phyloP scores from a whole-genome alignment of 2,329 filamentous ascomycete species.

The Aspergillus niger region DNA sequence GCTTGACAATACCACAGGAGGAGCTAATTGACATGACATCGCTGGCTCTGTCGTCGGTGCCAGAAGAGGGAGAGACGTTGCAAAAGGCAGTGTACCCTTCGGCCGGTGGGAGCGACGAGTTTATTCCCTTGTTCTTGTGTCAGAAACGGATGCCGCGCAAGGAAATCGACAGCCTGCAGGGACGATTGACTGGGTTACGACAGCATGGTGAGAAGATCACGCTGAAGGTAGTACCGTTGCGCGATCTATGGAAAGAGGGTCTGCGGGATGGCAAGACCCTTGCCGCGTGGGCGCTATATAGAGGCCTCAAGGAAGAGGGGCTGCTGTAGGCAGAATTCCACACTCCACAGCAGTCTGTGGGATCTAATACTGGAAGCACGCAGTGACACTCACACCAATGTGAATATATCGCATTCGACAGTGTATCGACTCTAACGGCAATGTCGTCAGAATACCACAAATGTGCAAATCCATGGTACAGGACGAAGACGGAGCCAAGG shows the following conservation, averaged over 20 bases:
- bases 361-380: not conserved
- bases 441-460: not conserved
- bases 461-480: not conserved
- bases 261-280: constrained; percentile 59
- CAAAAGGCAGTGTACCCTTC: constrained; percentile 57
- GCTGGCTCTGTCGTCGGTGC: constrained; percentile 43
- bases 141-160: constrained; percentile 54
- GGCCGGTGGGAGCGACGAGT: constrained; percentile 61
- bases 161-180: constrained; percentile 54
- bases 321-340: constrained; percentile 34
- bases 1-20: constrained; percentile 50
- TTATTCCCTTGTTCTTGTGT: constrained; percentile 58
- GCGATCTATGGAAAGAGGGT: constrained; percentile 57
- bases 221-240: constrained; percentile 55
- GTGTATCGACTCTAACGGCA: not conserved
- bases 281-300: constrained; percentile 58
- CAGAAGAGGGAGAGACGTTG: constrained; percentile 38
- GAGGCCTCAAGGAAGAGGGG: constrained; percentile 52
- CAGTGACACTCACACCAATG: not conserved
- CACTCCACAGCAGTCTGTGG: not conserved
- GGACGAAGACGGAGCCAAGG: constrained; percentile 16
- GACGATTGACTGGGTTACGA: constrained; percentile 56
- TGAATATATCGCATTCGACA: not conserved
- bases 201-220: constrained; percentile 62
- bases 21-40: constrained; percentile 59